phyloP scores from a whole-genome alignment of 2,329 filamentous ascomycete genomes.

The Fusarium tupiense region DNA sequence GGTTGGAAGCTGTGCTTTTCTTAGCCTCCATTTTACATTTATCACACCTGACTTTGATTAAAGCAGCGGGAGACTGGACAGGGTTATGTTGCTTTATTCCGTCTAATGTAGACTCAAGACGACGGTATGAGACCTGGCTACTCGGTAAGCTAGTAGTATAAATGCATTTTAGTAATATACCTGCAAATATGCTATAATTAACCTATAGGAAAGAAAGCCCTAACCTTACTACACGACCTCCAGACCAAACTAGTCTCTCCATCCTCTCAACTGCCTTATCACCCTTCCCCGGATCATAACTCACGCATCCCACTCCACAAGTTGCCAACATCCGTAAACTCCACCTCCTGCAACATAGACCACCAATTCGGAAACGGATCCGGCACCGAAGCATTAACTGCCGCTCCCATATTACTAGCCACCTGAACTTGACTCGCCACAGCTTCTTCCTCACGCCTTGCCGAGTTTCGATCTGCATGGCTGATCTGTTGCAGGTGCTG shows the following conservation, averaged over 20 bases:
- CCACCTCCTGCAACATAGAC: slow-evolving; percentile 41
- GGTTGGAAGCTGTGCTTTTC: too few species aligned
- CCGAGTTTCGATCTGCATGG: slow-evolving; percentile 28
- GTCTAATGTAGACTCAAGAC: too few species aligned
- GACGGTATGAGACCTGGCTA: too few species aligned
- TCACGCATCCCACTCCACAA: slow-evolving; percentile 18
- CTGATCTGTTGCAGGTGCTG: slow-evolving; percentile 36
- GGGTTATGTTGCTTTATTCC: too few species aligned
- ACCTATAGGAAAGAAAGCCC: background rate
- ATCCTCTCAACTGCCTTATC: background rate
- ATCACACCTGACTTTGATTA: too few species aligned
- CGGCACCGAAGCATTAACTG: slow-evolving; percentile 1
- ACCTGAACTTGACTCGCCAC: background rate
- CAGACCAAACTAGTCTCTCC: background rate
- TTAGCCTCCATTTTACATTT: too few species aligned
- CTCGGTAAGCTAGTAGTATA: too few species aligned
- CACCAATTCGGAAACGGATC: slow-evolving; percentile 41
- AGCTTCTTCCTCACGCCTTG: background rate
- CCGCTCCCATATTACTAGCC: background rate
- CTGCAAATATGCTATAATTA: too few species aligned
- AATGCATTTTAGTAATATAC: too few species aligned
- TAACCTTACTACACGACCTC: background rate
- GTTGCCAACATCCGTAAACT: slow-evolving; percentile 31
- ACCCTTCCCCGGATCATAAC: background rate
- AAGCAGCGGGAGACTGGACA: too few species aligned